Base-by-base conservation (phyloP, 75 land plant species). In the Pinus tabuliformis region DNA sequence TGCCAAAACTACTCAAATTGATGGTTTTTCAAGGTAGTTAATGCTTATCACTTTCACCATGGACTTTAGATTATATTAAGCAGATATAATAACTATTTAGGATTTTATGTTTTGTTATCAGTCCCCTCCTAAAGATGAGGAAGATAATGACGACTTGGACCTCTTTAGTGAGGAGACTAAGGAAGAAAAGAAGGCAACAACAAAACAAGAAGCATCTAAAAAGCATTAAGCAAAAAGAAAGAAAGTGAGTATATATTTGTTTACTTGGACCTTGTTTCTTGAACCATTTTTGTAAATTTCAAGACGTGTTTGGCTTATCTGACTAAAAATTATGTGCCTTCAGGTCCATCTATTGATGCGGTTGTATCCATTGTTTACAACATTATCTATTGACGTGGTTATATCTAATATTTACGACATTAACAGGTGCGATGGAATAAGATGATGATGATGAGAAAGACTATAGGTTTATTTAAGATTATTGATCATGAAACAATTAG, bases 181-280 rank as follows among this genome's bases (percentile, higher is more conserved):
- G 36, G 92, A 89, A 59, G 94, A 89, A 66, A 87, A 91, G 81
- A 83, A 83, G 77, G 89, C 88, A 59, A 80, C 89, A 52, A 88
- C 82, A 68, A 79, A 74, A 56, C 79, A 90, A 49, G 91, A 86
- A 52, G 82, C 87, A n/a, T 70, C 87, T 26, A 75, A 85, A 36
- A 84, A 70, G 80, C 89, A 22, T 81, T 84, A 45, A 77, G 42
- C 22, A 87, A 89, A 72, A 87, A 87, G 84, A 93, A 93, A 85
- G 96, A 92, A 59, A 72, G 94, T 89, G 71, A 26, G 88, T 74
- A 70, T 24, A 24, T 21, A 24, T 45, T 68, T 6, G 15, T 33
- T 61, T 70, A 21, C 28, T 36, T 57, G 28, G n/a, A 6, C 4
- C 4, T 42, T 28, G 12, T 3, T 28, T 28, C 45, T 56, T 71